Evolutionary conservation across 495 filamentous ascomycete species (phyloP), one percentile per base, ranked within the genome.

Genomic region (Staphylotrichum longicolle): DNA sequence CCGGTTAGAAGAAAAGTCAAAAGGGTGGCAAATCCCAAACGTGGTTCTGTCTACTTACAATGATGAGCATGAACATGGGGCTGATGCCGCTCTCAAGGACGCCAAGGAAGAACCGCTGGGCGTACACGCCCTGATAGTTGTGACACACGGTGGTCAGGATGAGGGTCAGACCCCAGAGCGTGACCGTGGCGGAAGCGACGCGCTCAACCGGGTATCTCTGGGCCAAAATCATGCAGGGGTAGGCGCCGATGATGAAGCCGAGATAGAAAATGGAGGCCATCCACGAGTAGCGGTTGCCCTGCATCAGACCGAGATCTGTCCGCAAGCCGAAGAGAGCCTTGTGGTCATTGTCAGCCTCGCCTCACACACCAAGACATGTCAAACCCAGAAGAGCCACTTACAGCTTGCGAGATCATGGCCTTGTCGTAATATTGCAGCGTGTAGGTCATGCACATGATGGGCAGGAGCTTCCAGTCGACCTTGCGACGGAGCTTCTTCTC

Each of bases 391-490:
- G 20, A 27, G 45, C 6, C n/a, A 47, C 71, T 30, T 66, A 74
- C 70, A 46, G 75, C 75, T 48, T 75, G 72, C 3, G 68, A 67
- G 37, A 76, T 52, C 72, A 77, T 75, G 11, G 74, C 72, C 62
- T 77, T 77, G 64, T 77, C 75, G 62, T 77, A 76, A 54, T 74
- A 76, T 52, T 67, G 65, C 14, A 67, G 70, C 11, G 68, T 74
- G 61, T 83, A 82, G 20, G 82, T 83, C 1, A 77, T 70, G 15
- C 77, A 78, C 15, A 85, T 73, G 7, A 85, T 69, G 8, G 80
- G 77, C 41, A 84, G 65, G 35, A 85, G 72, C 58, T 58, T 64
- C 58, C 78, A 69, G 61, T 86, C 75, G 40, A 79, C 69, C 63
- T 71, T 77, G 32, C 72, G 68, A 2, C 68, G 57, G 33, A 77